A percentile compares a stretch with the other conserved stretches of the same genome.
Evolutionary conservation across 73 alveolate genomes (phyloP).

Genomic region (Uronychia binucleata): DNA sequence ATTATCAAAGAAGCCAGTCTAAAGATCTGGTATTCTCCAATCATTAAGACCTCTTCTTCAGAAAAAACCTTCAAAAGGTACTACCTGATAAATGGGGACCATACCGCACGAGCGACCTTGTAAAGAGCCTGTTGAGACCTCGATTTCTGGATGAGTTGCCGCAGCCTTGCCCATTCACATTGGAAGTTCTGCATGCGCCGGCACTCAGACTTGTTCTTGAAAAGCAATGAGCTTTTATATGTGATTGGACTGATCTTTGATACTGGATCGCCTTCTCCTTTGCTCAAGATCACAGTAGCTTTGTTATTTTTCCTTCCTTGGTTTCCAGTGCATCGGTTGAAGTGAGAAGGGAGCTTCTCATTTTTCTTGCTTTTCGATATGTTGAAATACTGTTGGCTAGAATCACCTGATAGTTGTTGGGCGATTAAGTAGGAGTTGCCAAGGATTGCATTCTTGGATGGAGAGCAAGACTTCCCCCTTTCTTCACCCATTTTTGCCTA

Average conservation of each 20-base stretch:
- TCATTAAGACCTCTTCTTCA: background rate
- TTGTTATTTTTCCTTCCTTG: background rate
- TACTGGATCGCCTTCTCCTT: background rate
- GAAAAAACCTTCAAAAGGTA: background rate
- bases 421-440: background rate
- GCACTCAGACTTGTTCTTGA: background rate
- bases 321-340: background rate
- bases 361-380: background rate
- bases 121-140: background rate
- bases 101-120: background rate
- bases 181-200: background rate
- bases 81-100: background rate
- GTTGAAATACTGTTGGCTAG: background rate
- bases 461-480: background rate
- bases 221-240: background rate
- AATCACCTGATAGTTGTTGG: background rate
- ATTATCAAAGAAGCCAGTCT: background rate
- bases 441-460: background rate
- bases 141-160: background rate
- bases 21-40: background rate
- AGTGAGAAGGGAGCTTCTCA: background rate
- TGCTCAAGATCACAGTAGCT: background rate
- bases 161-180: background rate
- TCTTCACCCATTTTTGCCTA: background rate
- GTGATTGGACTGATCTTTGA: background rate